Conservation (phyloP, 306 rosid species). For the Casuarina equisetifolia region DNA sequence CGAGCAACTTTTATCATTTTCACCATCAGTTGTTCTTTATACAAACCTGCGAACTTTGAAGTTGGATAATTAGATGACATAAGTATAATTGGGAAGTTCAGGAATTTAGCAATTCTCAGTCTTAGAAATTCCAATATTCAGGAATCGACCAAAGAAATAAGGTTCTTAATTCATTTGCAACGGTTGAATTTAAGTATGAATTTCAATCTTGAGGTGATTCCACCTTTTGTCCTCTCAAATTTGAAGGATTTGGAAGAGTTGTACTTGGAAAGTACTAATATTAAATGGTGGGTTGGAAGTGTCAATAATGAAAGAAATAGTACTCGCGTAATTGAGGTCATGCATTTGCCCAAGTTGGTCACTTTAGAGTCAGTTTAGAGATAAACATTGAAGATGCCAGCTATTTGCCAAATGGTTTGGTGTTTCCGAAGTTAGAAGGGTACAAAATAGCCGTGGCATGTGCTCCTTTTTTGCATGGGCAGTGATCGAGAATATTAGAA, state of each 20-base stretch:
- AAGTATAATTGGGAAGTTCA: not conserved
- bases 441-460: constrained; percentile 1
- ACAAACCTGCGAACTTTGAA: not conserved
- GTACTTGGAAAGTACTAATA: not conserved
- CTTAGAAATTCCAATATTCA: fast-evolving
- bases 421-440: not conserved
- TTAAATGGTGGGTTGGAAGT: constrained; percentile 13
- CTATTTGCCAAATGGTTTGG: not conserved
- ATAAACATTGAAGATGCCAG: constrained; percentile 1
- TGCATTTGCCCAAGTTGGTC: not conserved
- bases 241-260: constrained; percentile 16
- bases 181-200: constrained; percentile 2
- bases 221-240: constrained; percentile 11
- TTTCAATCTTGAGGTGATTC: constrained; percentile 7
- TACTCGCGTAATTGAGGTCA: constrained; percentile 21
- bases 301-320: not conserved
- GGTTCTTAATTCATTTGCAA: not conserved
- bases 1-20: not conserved
- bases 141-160: not conserved
- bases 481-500: not conserved
- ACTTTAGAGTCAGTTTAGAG: not conserved
- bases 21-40: not conserved
- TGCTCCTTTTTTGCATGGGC: not conserved
- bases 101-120: constrained; percentile 15
- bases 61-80: not conserved